Conservation (phyloP, 305 asterid genomes). For the Rubia balearica region DNA sequence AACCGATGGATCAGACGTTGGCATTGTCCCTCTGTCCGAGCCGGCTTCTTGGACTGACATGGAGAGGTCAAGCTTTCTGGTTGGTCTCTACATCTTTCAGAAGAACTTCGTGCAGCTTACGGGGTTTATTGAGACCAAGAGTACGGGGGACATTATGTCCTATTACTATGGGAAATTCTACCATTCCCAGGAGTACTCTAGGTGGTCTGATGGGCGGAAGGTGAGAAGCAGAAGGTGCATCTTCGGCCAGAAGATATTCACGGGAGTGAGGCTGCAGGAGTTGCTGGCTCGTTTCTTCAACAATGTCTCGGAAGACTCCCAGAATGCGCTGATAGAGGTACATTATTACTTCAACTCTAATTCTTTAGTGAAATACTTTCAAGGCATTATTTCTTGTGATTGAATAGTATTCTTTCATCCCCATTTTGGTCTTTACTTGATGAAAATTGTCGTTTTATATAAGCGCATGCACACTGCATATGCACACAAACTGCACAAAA, state of each 20-base stretch:
- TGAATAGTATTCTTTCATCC: background rate
- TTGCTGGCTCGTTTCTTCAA: conserved; percentile 45
- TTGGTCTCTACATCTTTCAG: conserved; percentile 55
- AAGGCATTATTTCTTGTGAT: background rate
- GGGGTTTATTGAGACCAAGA: conserved; percentile 46
- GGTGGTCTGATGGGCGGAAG: conserved; percentile 58
- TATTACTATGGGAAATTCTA: conserved; percentile 60
- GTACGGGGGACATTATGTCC: conserved; percentile 40
- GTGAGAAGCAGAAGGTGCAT: conserved; percentile 43
- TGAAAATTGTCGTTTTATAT: too few species aligned
- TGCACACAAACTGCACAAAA: background rate
- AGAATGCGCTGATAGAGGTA: conserved; percentile 51
- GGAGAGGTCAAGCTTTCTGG: conserved; percentile 47
- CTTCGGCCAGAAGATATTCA: conserved; percentile 54
- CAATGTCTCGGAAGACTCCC: conserved; percentile 37
- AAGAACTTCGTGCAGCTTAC: conserved; percentile 49
- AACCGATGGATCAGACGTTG: conserved; percentile 15
- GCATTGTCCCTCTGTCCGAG: conserved; percentile 43
- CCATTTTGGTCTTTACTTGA: too few species aligned
- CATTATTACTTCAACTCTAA: conserved; percentile 1
- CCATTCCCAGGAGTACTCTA: conserved; percentile 38
- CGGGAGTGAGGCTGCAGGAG: conserved; percentile 69
- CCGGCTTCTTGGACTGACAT: conserved; percentile 39
- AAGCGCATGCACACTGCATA: background rate
- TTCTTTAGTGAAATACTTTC: background rate